These are phyloP conservation scores for Rhizopus delemar DNA, from an alignment of 371 early-diverging fungal genomes.

Conservation along the genomic window DNA sequence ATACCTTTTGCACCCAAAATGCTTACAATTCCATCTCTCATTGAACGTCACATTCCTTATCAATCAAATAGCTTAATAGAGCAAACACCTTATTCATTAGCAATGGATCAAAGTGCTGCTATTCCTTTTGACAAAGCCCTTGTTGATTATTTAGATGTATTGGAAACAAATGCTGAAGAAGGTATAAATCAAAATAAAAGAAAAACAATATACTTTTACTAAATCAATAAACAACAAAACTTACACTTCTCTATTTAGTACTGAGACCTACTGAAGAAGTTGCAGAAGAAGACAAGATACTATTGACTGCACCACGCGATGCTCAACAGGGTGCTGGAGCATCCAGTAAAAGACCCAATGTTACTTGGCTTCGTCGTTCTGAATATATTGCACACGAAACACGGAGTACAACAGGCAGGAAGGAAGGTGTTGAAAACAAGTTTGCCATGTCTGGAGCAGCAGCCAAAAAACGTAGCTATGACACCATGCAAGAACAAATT, in stretches of 20 bases:
- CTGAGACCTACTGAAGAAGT: slow-evolving; percentile 42
- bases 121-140: slow-evolving; percentile 73
- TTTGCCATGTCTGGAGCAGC: slow-evolving; percentile 35
- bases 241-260: slow-evolving; percentile 13
- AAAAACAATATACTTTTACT: background rate
- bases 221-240: background rate
- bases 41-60: slow-evolving; percentile 65
- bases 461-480: slow-evolving; percentile 31
- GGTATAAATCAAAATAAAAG: slow-evolving; percentile 9
- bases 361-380: slow-evolving; percentile 69
- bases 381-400: slow-evolving; percentile 60
- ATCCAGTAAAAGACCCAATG: slow-evolving; percentile 38
- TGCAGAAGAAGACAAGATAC: slow-evolving; percentile 61
- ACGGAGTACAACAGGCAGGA: slow-evolving; percentile 26
- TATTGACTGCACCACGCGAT: slow-evolving; percentile 55
- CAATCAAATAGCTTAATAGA: slow-evolving; percentile 65
- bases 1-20: slow-evolving; percentile 86
- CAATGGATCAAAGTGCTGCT: slow-evolving; percentile 62
- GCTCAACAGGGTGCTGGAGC: slow-evolving; percentile 23
- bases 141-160: slow-evolving; percentile 55
- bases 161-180: slow-evolving; percentile 42
- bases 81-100: slow-evolving; percentile 62
- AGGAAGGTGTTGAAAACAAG: slow-evolving; percentile 32
- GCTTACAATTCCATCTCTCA: slow-evolving; percentile 58
- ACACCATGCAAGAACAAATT: slow-evolving; percentile 64